These are phyloP conservation scores for Aspergillus nidulans DNA, from an alignment of 495 filamentous ascomycete species.

Conservation along the genomic window DNA sequence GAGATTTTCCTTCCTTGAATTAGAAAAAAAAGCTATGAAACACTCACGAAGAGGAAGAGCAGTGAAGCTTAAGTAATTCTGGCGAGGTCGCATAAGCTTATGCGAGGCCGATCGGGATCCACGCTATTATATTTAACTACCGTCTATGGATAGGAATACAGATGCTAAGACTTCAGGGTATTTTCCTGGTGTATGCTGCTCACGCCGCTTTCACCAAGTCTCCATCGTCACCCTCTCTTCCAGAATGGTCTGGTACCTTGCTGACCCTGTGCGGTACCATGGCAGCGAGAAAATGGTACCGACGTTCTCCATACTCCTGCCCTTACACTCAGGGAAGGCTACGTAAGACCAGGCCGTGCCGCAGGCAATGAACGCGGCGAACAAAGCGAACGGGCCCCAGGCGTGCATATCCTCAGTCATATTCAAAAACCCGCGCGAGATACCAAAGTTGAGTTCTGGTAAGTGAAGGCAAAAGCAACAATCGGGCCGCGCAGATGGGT, in stretches of 20 bases:
- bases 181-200: neutral
- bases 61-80: neutral
- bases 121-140: too few species aligned
- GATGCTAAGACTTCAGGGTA: neutral
- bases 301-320: conserved; percentile 19
- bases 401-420: conserved; percentile 19
- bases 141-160: too few species aligned
- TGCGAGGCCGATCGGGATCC: conserved; percentile 2
- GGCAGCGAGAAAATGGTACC: conserved; percentile 16
- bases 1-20: neutral
- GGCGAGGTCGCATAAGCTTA: conserved; percentile 4
- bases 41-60: neutral
- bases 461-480: conserved; percentile 19
- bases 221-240: neutral
- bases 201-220: conserved; percentile 10
- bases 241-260: neutral
- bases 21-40: neutral
- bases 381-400: conserved; percentile 22
- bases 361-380: conserved; percentile 13
- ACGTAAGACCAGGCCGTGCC: conserved; percentile 20
- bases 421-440: conserved; percentile 20
- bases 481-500: conserved; percentile 17
- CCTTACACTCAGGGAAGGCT: conserved; percentile 23
- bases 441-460: conserved; percentile 26
- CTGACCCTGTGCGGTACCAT: conserved; percentile 19